phyloP scores from a whole-genome alignment of 140 eudicot genomes.

The Anethum foeniculum region DNA sequence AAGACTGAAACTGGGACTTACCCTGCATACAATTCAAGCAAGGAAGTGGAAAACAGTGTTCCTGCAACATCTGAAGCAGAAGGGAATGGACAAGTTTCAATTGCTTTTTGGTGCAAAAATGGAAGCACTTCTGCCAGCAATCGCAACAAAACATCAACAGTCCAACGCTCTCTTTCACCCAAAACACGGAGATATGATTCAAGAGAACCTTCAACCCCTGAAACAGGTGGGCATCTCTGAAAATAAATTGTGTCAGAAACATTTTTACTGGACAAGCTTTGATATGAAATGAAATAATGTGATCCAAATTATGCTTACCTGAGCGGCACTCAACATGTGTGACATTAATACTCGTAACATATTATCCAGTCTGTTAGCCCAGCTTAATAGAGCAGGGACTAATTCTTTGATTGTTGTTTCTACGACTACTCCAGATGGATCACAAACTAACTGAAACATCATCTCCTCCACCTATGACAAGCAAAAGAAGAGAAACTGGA shows the following conservation, averaged over 20 bases:
- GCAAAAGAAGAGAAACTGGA: slow-evolving; percentile 33
- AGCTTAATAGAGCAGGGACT: slow-evolving; percentile 75
- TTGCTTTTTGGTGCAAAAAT: slow-evolving; percentile 53
- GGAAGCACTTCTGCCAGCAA: slow-evolving; percentile 67
- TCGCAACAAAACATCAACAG: slow-evolving; percentile 70
- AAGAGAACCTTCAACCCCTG: slow-evolving; percentile 88
- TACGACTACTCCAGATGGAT: slow-evolving; percentile 95
- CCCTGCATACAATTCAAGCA: slow-evolving; percentile 79
- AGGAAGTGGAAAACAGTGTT: slow-evolving; percentile 40
- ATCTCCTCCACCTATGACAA: slow-evolving; percentile 85
- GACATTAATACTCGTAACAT: slow-evolving; percentile 60
- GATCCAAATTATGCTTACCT: slow-evolving; percentile 36
- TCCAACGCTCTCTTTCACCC: slow-evolving; percentile 99
- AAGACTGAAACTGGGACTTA: slow-evolving; percentile 19
- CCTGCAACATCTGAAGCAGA: slow-evolving; percentile 49
- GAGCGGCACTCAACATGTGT: slow-evolving; percentile 66
- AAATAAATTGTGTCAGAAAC: slow-evolving; percentile 27
- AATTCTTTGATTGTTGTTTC: slow-evolving; percentile 74
- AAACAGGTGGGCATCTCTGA: slow-evolving; percentile 93
- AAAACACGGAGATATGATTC: slow-evolving; percentile 83
- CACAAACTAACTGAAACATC: slow-evolving; percentile 93
- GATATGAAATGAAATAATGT: slow-evolving; percentile 9
- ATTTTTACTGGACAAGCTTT: slow-evolving; percentile 5
- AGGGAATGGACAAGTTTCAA: slow-evolving; percentile 83
- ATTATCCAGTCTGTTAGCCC: slow-evolving; percentile 89